A percentile compares a stretch with the other conserved stretches of the same genome.
phyloP scores from a whole-genome alignment of 2,329 filamentous ascomycete species.

The Fusarium tanahbumbuense region DNA sequence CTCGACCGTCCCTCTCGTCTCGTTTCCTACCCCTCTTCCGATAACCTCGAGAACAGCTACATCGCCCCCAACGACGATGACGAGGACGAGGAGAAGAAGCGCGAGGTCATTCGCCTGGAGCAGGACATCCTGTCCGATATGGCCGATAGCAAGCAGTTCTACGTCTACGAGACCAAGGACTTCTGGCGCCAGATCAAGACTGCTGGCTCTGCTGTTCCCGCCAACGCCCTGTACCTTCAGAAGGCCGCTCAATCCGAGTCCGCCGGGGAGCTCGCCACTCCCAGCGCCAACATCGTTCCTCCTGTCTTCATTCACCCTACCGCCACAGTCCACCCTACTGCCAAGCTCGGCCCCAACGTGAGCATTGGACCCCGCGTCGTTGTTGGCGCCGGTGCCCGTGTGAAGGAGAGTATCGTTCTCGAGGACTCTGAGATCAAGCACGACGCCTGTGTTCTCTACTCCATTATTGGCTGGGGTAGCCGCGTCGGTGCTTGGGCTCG shows the following conservation, averaged over 20 bases:
- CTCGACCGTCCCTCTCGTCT: constrained; percentile 85
- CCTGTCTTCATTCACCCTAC: constrained; percentile 96
- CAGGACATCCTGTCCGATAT: constrained; percentile 97
- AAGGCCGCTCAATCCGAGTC: constrained; percentile 86
- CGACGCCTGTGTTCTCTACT: constrained; percentile 93
- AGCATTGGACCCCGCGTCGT: constrained; percentile 90
- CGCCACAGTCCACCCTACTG: constrained; percentile 89
- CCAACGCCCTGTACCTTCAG: constrained; percentile 95
- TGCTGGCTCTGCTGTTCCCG: constrained; percentile 94
- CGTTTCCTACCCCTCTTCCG: constrained; percentile 93
- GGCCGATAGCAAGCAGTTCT: constrained; percentile 97
- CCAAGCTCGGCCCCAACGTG: constrained; percentile 96
- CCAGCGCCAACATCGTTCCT: constrained; percentile 87
- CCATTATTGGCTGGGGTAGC: constrained; percentile 97
- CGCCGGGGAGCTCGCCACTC: constrained; percentile 78
- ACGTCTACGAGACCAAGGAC: constrained; percentile 97
- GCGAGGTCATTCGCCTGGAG: constrained; percentile 91
- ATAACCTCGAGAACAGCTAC: constrained; percentile 82
- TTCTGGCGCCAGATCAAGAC: constrained; percentile 99
- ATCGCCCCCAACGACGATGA: constrained; percentile 63
- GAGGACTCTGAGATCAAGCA: constrained; percentile 97
- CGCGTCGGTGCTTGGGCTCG: constrained; percentile 97
- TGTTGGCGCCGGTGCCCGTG: constrained; percentile 86
- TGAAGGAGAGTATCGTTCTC: constrained; percentile 96
- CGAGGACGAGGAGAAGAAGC: constrained; percentile 81